Percentiles rank a stretch among this genome's conserved stretches.
Evolutionary conservation across 768 basidiomycete genomes (phyloP).

Genomic region (Trametes sanguinea): DNA sequence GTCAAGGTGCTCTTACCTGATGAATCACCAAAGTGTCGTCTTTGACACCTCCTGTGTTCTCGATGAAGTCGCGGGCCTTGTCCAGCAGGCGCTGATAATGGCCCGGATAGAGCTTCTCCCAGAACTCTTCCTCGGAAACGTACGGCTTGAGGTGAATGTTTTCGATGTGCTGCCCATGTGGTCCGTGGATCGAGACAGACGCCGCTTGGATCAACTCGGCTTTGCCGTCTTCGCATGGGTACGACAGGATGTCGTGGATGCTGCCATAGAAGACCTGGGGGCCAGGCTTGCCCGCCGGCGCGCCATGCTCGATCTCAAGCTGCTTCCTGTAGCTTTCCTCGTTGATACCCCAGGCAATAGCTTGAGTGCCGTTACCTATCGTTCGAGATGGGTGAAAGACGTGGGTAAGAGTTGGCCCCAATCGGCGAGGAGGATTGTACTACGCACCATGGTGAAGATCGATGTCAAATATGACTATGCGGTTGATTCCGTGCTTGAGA

Average conservation of each 20-base stretch:
- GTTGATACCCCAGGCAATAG: slow-evolving; percentile 89
- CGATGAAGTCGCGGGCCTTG: slow-evolving; percentile 71
- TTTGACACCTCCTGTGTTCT: slow-evolving; percentile 60
- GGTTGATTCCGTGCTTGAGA: slow-evolving; percentile 72
- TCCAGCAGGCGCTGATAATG: slow-evolving; percentile 62
- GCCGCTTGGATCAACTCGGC: slow-evolving; percentile 79
- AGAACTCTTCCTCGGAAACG: slow-evolving; percentile 71
- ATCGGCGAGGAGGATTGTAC: background rate
- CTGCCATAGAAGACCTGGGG: slow-evolving; percentile 85
- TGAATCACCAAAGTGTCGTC: slow-evolving; percentile 80
- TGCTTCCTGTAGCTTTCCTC: slow-evolving; percentile 77
- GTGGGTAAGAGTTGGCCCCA: too few species aligned
- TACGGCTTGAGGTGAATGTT: slow-evolving; percentile 84
- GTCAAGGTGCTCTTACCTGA: slow-evolving; percentile 59
- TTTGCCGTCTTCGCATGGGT: slow-evolving; percentile 94
- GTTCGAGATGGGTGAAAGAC: background rate
- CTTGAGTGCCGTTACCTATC: slow-evolving; percentile 93
- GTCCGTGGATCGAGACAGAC: slow-evolving; percentile 73
- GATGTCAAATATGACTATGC: slow-evolving; percentile 87
- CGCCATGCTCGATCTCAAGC: slow-evolving; percentile 52
- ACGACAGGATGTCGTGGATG: slow-evolving; percentile 91
- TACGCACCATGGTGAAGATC: slow-evolving; percentile 83
- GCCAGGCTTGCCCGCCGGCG: slow-evolving; percentile 39
- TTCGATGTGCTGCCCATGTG: slow-evolving; percentile 86
- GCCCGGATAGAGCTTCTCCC: slow-evolving; percentile 67